Percentiles rank a stretch among this genome's conserved stretches.
These are phyloP conservation scores for Porcisia deanei DNA, from an alignment of 208 protist species.

Conservation along the genomic window DNA sequence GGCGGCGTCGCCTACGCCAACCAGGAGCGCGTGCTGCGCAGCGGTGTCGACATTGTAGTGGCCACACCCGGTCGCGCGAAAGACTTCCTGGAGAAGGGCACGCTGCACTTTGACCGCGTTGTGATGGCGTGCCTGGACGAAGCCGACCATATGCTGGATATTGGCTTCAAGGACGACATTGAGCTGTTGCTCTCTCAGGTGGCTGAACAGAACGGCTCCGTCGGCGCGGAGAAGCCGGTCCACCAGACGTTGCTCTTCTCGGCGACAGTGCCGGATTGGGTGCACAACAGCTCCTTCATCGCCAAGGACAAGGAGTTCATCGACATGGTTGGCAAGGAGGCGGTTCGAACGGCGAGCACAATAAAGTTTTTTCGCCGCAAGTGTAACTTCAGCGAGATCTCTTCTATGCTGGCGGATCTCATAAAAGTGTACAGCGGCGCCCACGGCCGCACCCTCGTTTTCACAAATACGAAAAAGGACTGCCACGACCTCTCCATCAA, in stretches of 20 bases:
- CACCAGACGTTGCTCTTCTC: constrained; percentile 95
- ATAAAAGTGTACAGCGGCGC: constrained; percentile 90
- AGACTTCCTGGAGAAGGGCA: constrained; percentile 98
- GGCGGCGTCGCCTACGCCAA: constrained; percentile 93
- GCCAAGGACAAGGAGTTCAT: constrained; percentile 92
- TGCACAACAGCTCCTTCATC: constrained; percentile 82
- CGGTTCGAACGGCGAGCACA: constrained; percentile 93
- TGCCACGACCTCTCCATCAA: constrained; percentile 92
- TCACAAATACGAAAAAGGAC: constrained; percentile 94
- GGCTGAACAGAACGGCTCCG: constrained; percentile 91
- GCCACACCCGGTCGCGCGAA: constrained; percentile 98
- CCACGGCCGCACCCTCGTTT: constrained; percentile 89
- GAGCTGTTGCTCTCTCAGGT: constrained; percentile 95
- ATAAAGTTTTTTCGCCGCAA: constrained; percentile 90
- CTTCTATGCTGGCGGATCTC: constrained; percentile 91
- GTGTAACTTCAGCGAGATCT: constrained; percentile 90
- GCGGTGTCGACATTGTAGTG: constrained; percentile 98
- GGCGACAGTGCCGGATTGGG: constrained; percentile 93
- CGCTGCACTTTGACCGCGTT: constrained; percentile 87
- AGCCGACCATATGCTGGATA: constrained; percentile 98
- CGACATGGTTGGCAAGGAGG: constrained; percentile 93
- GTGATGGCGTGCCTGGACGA: constrained; percentile 98
- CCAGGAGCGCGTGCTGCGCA: constrained; percentile 92
- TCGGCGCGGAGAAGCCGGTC: constrained; percentile 54
- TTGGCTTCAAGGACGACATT: constrained; percentile 97